Evolutionary conservation across 495 filamentous ascomycete species (phyloP), one percentile per base, ranked within the genome.

Genomic region (Trichoderma reesei): DNA sequence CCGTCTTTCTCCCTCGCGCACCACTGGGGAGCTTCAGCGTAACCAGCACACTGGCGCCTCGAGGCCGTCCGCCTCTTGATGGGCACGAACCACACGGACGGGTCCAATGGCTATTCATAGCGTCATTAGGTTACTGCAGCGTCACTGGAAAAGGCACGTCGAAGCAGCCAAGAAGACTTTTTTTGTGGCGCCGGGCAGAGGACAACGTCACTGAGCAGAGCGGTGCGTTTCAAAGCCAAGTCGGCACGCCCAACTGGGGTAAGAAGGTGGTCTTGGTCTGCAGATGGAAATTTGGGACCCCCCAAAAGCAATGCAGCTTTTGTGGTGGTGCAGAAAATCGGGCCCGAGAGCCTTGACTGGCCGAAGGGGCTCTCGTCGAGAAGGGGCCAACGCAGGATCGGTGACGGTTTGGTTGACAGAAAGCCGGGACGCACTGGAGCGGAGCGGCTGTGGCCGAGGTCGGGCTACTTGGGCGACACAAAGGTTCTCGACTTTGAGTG

Each of bases 211-310:
- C 51, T 56, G 9, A 56, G 51, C 51, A 56, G 38, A 26, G 51
- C 34, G 51, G 51, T 56, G 51, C 51, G 51, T 56, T 56, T 56
- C 51, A 56, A 56, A 34, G 26, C 26, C 26, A 26, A 26, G 26
- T 56, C 51, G 7, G 51, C 13, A 56, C 9, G 51, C 51, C 51
- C 51, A 34, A 56, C 51, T 56, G 51, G 51, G 51, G 51, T 56
- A 56, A 44, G 51, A 56, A 33, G 26, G 3, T n/a, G 7, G 20
- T 56, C 51, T 56, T 20, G 51, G 51, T 56, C 51, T 56, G 51
- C 51, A 56, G 8, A 11, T 56, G 26, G 51, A 56, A 56, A 56
- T 56, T 56, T 18, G 46, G 31, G 26, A 33, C 20, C 51, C 26
- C 51, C 3, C 38, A 39, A 26, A 26, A 26, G 26, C 33, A 20